These are phyloP conservation scores for Penicillium rolfsii DNA, from an alignment of 2,329 filamentous ascomycete genomes.

Conservation along the genomic window DNA sequence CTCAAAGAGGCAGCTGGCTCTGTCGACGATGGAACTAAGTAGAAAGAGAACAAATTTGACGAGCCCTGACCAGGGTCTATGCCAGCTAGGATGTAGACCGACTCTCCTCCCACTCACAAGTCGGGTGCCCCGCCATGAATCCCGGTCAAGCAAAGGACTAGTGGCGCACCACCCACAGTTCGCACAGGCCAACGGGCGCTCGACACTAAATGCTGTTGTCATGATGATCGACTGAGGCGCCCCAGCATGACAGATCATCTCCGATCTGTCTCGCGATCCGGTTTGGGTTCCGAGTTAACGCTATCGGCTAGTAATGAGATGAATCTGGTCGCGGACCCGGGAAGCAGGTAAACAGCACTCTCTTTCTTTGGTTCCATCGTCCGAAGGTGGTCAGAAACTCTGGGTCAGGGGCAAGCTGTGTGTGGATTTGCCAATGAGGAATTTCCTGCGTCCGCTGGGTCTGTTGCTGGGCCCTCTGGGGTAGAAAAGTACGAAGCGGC, in stretches of 20 bases:
- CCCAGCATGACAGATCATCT: slow-evolving; percentile 6
- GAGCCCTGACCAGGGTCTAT: not conserved
- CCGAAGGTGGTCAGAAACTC: not conserved
- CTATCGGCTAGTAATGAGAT: not conserved
- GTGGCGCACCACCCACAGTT: slow-evolving; percentile 1
- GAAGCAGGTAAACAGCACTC: not conserved
- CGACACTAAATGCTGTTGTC: not conserved
- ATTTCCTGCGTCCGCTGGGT: not conserved
- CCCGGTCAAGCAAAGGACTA: not conserved
- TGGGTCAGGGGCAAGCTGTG: not conserved
- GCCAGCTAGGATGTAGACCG: slow-evolving; percentile 2
- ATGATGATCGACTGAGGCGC: not conserved
- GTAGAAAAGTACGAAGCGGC: slow-evolving; percentile 12
- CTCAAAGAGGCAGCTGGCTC: not conserved
- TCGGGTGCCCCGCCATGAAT: not conserved
- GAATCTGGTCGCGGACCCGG: not conserved
- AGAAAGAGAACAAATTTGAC: not conserved
- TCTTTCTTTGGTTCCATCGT: not conserved
- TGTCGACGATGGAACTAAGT: not conserved
- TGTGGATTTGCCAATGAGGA: not conserved
- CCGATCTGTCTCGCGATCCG: slow-evolving; percentile 7
- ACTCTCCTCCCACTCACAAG: not conserved
- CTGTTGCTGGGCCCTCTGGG: not conserved
- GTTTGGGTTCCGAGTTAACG: not conserved
- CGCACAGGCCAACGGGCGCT: not conserved